Evolutionary conservation across 225 moss, liverwort and hornwort genomes (phyloP), one percentile per base, ranked within the genome.

Genomic region (Climacium dendroides): DNA sequence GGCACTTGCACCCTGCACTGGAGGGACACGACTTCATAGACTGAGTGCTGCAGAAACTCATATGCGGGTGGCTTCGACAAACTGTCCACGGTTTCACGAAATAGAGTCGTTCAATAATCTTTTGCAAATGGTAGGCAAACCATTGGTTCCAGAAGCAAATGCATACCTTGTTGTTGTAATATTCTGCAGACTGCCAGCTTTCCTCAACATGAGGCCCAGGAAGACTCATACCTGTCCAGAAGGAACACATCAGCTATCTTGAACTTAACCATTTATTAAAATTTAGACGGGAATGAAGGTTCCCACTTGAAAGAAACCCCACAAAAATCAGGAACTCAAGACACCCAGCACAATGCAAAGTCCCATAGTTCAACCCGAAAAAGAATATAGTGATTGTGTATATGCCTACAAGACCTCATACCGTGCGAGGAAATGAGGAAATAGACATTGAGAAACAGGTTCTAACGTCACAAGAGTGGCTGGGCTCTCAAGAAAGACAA

Each of bases 131-230:
- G 63, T 41, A 64, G 66, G 47, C 30, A 79, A 79, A 61, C 43
- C 79, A 86, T 79, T 37, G 35, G 28, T 85, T 58, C 79, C 65
- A 58, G 54, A 34, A 65, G 45, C 74, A 52, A 84, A 78, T 48
- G 20, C 48, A 10, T 88, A 96, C 96, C 94, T 99, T 99, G 82
- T 99, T 99, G 89, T 97, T 99, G 89, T 99, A 99, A 74, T 96
- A 99, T 87, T 99, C 98, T 59, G 98, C 97, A 87, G 97, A 92
- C 90, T 95, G 97, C 98, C 98, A 97, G 81, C 96, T 94, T 92
- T 99, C 98, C 87, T 99, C 98, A 50, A 99, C 94, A 91, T 99
- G 98, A 29, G 98, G 93, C 64, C 97, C 98, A 77, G 98, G 98
- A 86, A 99, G 91, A 89, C 95, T 97, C 85, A 97, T 86, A 83